A percentile compares a stretch with the other conserved stretches of the same genome.
phyloP scores from a whole-genome alignment of 1,139 yeast species.

The Blastobotrys indianensis region DNA sequence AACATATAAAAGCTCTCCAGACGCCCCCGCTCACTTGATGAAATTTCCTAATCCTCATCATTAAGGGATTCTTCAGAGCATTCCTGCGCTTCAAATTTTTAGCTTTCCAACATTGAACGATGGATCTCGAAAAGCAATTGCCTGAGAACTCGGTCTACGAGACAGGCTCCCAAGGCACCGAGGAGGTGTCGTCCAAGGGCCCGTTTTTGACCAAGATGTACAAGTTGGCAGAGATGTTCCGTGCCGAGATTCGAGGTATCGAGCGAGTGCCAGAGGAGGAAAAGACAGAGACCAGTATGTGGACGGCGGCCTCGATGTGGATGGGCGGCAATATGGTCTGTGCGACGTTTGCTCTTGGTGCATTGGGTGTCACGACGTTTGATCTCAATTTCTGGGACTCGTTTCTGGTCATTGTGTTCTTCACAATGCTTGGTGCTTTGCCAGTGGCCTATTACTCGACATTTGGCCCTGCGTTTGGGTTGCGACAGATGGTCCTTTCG shows the following conservation, averaged over 20 bases:
- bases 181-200: background rate
- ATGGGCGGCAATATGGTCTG: conserved; percentile 84
- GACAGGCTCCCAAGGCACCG: conserved; percentile 1
- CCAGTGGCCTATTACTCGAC: conserved; percentile 80
- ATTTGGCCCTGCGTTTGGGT: conserved; percentile 80
- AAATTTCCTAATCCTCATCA: too few species aligned
- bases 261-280: conserved; percentile 65
- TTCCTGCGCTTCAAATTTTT: background rate
- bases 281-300: conserved; percentile 53
- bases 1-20: too few species aligned
- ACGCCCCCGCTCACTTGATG: too few species aligned
- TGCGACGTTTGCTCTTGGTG: conserved; percentile 78
- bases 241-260: conserved; percentile 60
- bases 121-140: conserved; percentile 54
- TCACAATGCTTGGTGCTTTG: conserved; percentile 61
- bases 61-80: too few species aligned
- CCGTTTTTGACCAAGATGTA: conserved; percentile 2
- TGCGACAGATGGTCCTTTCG: conserved; percentile 82
- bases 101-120: conserved; percentile 43
- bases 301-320: conserved; percentile 87
- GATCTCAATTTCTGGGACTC: conserved; percentile 61
- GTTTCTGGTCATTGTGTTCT: conserved; percentile 58
- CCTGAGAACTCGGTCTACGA: background rate
- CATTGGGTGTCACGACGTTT: conserved; percentile 55
- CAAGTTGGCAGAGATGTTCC: conserved; percentile 8